phyloP scores from a whole-genome alignment of 2,329 filamentous ascomycete species.

The Colletotrichum costaricense region DNA sequence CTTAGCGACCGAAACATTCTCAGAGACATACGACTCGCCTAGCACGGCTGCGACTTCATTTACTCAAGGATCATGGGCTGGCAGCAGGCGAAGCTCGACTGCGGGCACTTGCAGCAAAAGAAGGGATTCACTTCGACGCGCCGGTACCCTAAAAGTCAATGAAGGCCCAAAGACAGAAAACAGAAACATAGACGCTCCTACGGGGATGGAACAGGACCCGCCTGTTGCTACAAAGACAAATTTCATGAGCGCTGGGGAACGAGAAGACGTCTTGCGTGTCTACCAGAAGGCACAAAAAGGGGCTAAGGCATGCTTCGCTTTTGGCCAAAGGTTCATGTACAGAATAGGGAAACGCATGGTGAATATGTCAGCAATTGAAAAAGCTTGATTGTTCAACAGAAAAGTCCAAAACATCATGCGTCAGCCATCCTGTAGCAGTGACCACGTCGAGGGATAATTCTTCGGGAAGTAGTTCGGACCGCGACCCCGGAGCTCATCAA shows the following conservation, averaged over 20 bases:
- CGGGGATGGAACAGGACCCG: not conserved
- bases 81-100: not conserved
- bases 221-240: not conserved
- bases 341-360: not conserved
- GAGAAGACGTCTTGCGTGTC: not conserved
- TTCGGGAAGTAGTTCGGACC: too few relatives aligned
- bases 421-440: not conserved
- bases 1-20: not conserved
- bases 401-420: too few relatives aligned
- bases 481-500: too few relatives aligned
- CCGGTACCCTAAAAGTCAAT: not conserved
- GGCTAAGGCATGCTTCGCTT: slow-evolving; percentile 9
- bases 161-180: not conserved
- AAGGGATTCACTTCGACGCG: not conserved
- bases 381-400: not conserved
- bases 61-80: not conserved
- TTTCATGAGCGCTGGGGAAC: not conserved
- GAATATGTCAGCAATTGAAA: not conserved
- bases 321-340: slow-evolving; percentile 9
- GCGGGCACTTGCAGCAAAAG: not conserved
- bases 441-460: too few relatives aligned
- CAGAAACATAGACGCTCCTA: not conserved
- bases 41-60: not conserved
- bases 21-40: not conserved
- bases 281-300: not conserved